These are phyloP conservation scores for Ustilago hordei DNA, from an alignment of 1,284 basidiomycete genomes.

Conservation along the genomic window DNA sequence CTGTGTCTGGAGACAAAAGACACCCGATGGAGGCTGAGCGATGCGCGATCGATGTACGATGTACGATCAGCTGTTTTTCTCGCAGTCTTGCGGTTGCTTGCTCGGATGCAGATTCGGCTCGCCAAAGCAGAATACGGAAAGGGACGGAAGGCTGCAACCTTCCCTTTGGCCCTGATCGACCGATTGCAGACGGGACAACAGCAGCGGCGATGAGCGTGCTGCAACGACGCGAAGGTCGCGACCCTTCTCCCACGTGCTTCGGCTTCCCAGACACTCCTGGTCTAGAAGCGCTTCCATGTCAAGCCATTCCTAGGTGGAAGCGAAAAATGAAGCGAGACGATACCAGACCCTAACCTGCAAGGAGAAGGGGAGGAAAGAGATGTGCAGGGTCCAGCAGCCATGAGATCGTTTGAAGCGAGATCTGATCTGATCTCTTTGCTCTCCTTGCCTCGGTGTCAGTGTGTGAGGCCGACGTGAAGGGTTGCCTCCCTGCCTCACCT, in stretches of 20 bases:
- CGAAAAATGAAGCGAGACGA: conserved; percentile 4
- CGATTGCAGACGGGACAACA: conserved; percentile 3
- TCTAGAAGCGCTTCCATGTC: background rate
- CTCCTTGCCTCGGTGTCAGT: conserved; percentile 34
- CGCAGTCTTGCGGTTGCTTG: background rate
- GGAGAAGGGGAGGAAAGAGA: conserved; percentile 5
- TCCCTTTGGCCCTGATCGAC: conserved; percentile 1
- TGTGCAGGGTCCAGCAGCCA: conserved; percentile 19
- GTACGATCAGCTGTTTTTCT: conserved; percentile 6
- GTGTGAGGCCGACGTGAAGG: conserved; percentile 36
- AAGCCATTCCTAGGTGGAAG: background rate
- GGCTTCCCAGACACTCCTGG: background rate
- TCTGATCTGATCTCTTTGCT: background rate
- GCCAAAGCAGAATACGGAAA: conserved; percentile 1
- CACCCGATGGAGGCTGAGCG: background rate
- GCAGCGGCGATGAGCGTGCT: background rate
- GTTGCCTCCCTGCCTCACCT: conserved; percentile 17
- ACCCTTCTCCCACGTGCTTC: background rate
- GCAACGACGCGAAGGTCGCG: background rate
- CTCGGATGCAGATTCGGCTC: conserved; percentile 2
- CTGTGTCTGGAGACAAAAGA: background rate
- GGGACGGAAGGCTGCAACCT: background rate
- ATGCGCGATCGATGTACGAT: background rate
- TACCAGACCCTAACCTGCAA: conserved; percentile 5
- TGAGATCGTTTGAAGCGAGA: conserved; percentile 4